These are phyloP conservation scores for Penicillium sp. DNA, from an alignment of 2,329 filamentous ascomycete genomes.

Conservation along the genomic window DNA sequence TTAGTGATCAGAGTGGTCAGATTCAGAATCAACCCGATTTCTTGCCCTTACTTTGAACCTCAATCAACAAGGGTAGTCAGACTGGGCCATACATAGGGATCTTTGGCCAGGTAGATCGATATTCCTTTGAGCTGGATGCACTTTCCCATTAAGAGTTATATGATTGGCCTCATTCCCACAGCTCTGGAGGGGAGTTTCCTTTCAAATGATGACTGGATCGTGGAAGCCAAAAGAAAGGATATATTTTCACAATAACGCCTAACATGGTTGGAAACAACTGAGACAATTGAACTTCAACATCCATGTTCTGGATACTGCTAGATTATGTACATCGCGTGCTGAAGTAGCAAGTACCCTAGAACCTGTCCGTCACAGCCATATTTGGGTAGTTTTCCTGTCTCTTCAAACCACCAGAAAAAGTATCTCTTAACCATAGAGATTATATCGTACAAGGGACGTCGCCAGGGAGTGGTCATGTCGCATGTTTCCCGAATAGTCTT, in stretches of 20 bases:
- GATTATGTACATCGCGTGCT: constrained; percentile 10
- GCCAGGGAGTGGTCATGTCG: constrained; percentile 24
- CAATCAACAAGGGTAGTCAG: not conserved
- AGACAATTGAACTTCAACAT: not conserved
- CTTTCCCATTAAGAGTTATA: not conserved
- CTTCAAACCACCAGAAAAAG: constrained; percentile 16
- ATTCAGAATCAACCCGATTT: not conserved
- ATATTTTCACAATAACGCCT: not conserved
- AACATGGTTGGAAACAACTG: not conserved
- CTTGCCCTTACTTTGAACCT: not conserved
- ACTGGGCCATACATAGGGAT: not conserved
- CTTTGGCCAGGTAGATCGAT: not conserved
- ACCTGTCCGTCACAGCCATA: not conserved
- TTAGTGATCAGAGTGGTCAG: not conserved
- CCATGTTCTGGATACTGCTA: constrained; percentile 6
- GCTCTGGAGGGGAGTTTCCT: not conserved
- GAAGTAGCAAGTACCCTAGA: constrained; percentile 5
- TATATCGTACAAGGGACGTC: constrained; percentile 36
- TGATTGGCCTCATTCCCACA: not conserved
- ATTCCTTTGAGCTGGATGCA: not conserved
- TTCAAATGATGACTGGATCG: not conserved
- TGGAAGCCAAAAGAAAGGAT: not conserved
- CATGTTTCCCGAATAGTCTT: constrained; percentile 18
- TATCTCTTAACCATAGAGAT: constrained; percentile 15
- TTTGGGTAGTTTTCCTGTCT: not conserved